Conservation (phyloP, 2,329 filamentous ascomycete species). For the Penicillium olsonii region DNA sequence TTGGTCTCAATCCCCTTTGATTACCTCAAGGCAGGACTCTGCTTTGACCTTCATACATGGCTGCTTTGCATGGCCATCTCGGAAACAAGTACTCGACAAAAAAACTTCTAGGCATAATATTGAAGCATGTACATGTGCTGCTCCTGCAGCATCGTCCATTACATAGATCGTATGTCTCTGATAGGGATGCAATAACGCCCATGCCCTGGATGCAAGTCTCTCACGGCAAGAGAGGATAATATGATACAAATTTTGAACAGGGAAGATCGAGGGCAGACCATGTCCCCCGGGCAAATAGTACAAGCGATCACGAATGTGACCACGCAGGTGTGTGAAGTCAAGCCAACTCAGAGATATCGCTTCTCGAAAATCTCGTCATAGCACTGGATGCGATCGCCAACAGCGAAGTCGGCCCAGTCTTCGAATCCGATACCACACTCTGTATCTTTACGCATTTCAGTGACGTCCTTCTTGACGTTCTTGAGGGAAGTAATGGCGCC, state of each 20-base stretch:
- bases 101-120: no score
- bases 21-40: no score
- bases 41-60: no score
- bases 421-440: constrained; percentile 91
- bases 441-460: constrained; percentile 85
- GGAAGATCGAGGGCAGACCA: constrained; percentile 1
- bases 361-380: constrained; percentile 79
- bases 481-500: constrained; percentile 80
- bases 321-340: no score
- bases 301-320: no score
- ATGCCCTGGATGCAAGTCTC: constrained; percentile 15
- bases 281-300: constrained; percentile 2
- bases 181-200: constrained; percentile 17
- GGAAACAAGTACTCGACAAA: no score
- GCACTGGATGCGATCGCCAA: constrained; percentile 83
- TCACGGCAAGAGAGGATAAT: constrained; percentile 9
- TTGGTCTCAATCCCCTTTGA: no score
- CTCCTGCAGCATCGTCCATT: not conserved
- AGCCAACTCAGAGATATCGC: constrained; percentile 49
- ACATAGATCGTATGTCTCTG: constrained; percentile 7
- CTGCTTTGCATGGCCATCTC: no score
- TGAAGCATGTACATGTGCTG: not conserved
- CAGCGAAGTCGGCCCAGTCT: constrained; percentile 73
- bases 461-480: constrained; percentile 87
- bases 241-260: constrained; percentile 14